These are phyloP conservation scores for Myochromella boudieri DNA, from an alignment of 768 basidiomycete genomes.

Conservation along the genomic window DNA sequence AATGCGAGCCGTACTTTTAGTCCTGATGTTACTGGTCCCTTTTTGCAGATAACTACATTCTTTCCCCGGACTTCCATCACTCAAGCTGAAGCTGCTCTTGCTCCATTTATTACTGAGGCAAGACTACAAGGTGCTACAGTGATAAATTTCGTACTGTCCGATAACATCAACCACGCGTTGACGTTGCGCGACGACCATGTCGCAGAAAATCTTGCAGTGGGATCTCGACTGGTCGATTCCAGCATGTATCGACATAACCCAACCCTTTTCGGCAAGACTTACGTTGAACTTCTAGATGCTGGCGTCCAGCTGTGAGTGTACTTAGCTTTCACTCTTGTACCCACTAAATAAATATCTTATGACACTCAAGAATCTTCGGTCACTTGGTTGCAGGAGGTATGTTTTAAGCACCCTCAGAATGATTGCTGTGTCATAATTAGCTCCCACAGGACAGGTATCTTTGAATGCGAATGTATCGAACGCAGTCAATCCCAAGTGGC, in stretches of 20 bases:
- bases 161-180: slow-evolving; percentile 18
- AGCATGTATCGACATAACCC: slow-evolving; percentile 13
- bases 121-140: slow-evolving; percentile 16
- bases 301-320: slow-evolving; percentile 12
- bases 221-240: slow-evolving; percentile 19
- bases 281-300: slow-evolving; percentile 19
- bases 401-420: too few relatives aligned
- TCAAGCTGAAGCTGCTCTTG: slow-evolving; percentile 13
- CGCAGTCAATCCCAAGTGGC: slow-evolving; percentile 34
- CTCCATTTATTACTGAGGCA: slow-evolving; percentile 22
- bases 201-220: slow-evolving; percentile 12
- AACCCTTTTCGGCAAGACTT: slow-evolving; percentile 20
- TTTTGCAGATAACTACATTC: slow-evolving; percentile 11
- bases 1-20: neutral
- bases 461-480: slow-evolving; percentile 29
- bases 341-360: neutral
- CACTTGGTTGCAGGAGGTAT: slow-evolving; percentile 23
- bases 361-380: slow-evolving; percentile 19
- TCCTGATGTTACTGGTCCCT: neutral
- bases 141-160: neutral
- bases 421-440: neutral
- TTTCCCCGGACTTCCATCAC: slow-evolving; percentile 20
- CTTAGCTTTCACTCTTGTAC: neutral
- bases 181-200: slow-evolving; percentile 14
- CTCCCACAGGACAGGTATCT: slow-evolving; percentile 32